These are phyloP conservation scores for Coriaria nepalensis DNA, from an alignment of 306 rosid species.

Conservation along the genomic window DNA sequence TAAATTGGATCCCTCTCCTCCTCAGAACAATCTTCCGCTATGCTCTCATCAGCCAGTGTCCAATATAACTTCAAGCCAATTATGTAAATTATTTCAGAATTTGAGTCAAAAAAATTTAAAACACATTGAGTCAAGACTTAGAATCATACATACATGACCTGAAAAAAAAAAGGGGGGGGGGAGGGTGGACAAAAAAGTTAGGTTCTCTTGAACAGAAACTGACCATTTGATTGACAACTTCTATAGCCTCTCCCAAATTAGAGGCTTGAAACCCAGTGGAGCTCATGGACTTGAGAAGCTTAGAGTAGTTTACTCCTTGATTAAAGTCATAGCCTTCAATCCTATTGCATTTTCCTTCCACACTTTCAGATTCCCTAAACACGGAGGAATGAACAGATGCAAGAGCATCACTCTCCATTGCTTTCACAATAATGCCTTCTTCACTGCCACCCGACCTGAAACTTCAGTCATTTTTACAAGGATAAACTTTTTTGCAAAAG, in stretches of 20 bases:
- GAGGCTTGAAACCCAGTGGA: constrained; percentile 90
- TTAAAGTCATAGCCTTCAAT: constrained; percentile 84
- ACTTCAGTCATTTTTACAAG: no score
- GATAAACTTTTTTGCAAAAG: no score
- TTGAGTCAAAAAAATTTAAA: not conserved
- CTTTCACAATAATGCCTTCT: constrained; percentile 18
- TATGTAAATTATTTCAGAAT: constrained; percentile 2
- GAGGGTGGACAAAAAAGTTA: not conserved
- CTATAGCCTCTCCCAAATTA: constrained; percentile 63
- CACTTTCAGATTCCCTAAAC: constrained; percentile 57
- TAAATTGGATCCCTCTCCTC: constrained; percentile 37
- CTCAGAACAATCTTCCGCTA: constrained; percentile 39
- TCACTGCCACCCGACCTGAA: no score
- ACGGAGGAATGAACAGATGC: constrained; percentile 36
- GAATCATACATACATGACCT: not conserved
- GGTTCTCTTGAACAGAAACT: constrained; percentile 4
- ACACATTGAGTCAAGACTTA: not conserved
- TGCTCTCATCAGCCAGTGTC: constrained; percentile 63
- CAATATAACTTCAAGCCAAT: constrained; percentile 66
- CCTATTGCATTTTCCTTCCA: constrained; percentile 37
- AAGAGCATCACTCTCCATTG: constrained; percentile 21
- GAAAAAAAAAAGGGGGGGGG: not conserved
- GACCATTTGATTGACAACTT: constrained; percentile 73
- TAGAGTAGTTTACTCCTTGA: constrained; percentile 46
- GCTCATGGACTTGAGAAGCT: constrained; percentile 46